Percentiles rank a stretch among this genome's conserved stretches.
phyloP scores from a whole-genome alignment of 768 basidiomycete genomes.

The Chalciporus piperatus region DNA sequence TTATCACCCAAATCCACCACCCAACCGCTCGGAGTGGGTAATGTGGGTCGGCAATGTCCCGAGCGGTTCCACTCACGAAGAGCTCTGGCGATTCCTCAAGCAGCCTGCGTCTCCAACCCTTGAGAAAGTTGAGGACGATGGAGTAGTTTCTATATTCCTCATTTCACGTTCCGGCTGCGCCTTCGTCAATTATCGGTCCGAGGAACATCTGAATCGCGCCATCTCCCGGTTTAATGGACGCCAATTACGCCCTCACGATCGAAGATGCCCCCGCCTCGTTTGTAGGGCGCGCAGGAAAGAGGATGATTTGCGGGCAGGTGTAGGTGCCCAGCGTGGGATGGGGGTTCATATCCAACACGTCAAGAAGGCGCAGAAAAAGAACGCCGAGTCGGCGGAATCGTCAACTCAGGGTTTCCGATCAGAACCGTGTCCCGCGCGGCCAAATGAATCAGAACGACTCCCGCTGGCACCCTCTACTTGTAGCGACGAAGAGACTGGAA shows the following conservation, averaged over 20 bases:
- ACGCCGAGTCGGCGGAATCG: constrained; percentile 17
- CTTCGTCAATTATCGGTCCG: constrained; percentile 82
- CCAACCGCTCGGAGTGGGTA: constrained; percentile 84
- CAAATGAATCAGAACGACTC: background rate
- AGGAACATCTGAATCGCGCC: constrained; percentile 59
- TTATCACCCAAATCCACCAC: constrained; percentile 70
- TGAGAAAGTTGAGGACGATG: constrained; percentile 30
- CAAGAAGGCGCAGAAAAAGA: constrained; percentile 53
- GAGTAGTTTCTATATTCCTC: constrained; percentile 83
- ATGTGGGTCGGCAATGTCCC: constrained; percentile 98
- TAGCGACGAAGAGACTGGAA: constrained; percentile 39
- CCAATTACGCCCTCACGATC: constrained; percentile 66
- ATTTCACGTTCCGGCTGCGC: constrained; percentile 95
- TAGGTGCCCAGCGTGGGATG: constrained; percentile 85
- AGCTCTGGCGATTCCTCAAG: constrained; percentile 84
- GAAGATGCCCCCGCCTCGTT: constrained; percentile 72
- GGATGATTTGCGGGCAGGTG: constrained; percentile 86
- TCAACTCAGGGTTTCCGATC: background rate
- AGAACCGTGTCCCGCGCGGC: background rate
- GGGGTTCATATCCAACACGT: constrained; percentile 85
- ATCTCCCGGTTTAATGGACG: constrained; percentile 72
- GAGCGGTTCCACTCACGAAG: constrained; percentile 75
- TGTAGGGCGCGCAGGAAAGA: constrained; percentile 79
- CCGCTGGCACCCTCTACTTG: constrained; percentile 29
- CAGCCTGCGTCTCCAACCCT: constrained; percentile 19